phyloP scores from a whole-genome alignment of 1,139 yeast genomes.

The Meyerozyma elateridarum region DNA sequence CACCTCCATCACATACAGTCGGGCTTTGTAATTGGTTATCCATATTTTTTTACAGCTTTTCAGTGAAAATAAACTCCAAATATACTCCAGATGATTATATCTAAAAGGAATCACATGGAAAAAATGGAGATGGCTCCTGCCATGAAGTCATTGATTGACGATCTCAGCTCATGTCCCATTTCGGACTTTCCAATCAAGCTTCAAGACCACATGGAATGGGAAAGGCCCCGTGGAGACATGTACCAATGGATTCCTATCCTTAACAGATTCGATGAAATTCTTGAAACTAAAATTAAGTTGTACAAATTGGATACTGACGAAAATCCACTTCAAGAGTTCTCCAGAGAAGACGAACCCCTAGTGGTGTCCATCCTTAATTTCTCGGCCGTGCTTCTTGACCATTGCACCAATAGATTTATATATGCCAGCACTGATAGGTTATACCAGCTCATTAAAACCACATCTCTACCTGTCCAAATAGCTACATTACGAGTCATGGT shows the following conservation, averaged over 20 bases:
- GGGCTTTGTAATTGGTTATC: no score
- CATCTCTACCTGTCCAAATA: constrained; percentile 55
- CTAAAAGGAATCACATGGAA: constrained; percentile 28
- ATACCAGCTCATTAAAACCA: constrained; percentile 54
- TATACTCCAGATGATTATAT: constrained; percentile 30
- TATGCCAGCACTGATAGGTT: constrained; percentile 67
- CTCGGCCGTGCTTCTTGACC: constrained; percentile 59
- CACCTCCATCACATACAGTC: no score
- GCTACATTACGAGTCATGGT: constrained; percentile 63
- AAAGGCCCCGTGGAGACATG: constrained; percentile 67
- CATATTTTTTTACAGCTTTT: no score
- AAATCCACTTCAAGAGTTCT: constrained; percentile 43
- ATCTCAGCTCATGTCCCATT: constrained; percentile 26
- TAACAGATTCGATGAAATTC: constrained; percentile 67
- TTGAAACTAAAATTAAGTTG: constrained; percentile 49
- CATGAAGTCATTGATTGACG: constrained; percentile 33
- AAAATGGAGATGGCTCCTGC: constrained; percentile 32
- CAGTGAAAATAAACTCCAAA: no score
- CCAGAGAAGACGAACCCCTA: constrained; percentile 39
- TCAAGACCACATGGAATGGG: constrained; percentile 42
- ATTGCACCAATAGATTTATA: constrained; percentile 63
- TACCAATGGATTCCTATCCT: constrained; percentile 74
- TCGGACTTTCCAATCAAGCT: constrained; percentile 30
- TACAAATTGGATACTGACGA: constrained; percentile 50
- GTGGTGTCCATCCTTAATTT: constrained; percentile 55